phyloP scores from a whole-genome alignment of 2,329 filamentous ascomycete genomes.

The Colletotrichum salicis region DNA sequence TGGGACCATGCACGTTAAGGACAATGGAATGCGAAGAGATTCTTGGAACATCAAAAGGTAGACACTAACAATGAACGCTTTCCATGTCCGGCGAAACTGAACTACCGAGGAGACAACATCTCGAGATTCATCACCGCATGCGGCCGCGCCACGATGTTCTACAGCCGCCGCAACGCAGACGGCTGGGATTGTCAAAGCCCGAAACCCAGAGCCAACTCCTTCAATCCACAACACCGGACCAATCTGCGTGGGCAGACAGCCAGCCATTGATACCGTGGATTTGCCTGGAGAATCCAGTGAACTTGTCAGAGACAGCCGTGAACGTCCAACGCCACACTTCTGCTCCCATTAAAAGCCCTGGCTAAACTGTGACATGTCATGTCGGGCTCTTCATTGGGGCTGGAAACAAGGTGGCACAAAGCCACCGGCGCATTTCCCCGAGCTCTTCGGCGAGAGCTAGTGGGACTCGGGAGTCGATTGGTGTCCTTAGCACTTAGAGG shows the following conservation, averaged over 20 bases:
- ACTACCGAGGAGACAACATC: not conserved
- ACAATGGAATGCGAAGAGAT: not conserved
- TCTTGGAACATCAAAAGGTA: not conserved
- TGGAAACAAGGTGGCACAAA: not conserved
- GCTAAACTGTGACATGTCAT: too few species aligned
- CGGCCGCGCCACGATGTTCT: constrained; percentile 2
- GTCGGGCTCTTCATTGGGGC: too few species aligned
- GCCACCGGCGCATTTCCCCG: not conserved
- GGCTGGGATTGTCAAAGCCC: not conserved
- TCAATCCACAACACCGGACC: not conserved
- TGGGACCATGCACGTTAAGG: not conserved
- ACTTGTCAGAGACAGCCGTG: not conserved
- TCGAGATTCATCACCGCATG: constrained; percentile 14
- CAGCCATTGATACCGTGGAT: not conserved
- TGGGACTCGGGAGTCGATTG: not conserved
- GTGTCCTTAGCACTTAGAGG: not conserved
- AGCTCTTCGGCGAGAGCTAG: not conserved
- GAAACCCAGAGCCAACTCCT: not conserved
- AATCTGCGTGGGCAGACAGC: not conserved
- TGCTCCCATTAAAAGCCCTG: not conserved
- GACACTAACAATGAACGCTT: not conserved
- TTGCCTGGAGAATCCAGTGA: not conserved
- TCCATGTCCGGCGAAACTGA: not conserved
- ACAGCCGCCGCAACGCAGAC: not conserved
- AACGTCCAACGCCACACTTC: not conserved